These are phyloP conservation scores for Jatropha curcas DNA, from an alignment of 345 rosid genomes.

Conservation along the genomic window DNA sequence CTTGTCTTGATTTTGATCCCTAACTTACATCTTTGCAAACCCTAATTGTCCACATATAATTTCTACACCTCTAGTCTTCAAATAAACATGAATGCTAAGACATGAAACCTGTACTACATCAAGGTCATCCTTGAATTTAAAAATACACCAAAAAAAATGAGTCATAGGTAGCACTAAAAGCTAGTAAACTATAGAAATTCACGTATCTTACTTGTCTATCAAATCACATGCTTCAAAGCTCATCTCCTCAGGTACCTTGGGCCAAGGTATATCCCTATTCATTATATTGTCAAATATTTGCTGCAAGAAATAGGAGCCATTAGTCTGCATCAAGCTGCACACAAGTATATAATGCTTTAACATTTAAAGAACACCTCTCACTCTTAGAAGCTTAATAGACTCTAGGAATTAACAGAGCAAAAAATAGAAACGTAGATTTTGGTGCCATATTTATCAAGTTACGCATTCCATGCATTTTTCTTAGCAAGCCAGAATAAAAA, in stretches of 20 bases:
- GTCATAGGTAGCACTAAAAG: neutral
- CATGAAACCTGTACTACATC: neutral
- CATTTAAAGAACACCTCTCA: neutral
- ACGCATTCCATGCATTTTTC: neutral
- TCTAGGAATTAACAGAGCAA: neutral
- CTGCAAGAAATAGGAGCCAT: constrained; percentile 44
- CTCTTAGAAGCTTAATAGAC: neutral
- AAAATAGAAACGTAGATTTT: neutral
- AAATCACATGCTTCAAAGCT: constrained; percentile 72
- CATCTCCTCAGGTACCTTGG: constrained; percentile 78
- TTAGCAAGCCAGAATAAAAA: neutral
- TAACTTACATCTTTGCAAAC: neutral
- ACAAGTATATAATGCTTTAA: constrained; percentile 4
- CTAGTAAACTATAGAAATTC: neutral
- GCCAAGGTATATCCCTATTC: constrained; percentile 93
- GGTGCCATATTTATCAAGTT: neutral
- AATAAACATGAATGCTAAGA: neutral
- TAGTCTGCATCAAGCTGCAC: constrained; percentile 11
- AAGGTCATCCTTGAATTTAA: neutral
- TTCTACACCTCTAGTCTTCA: neutral
- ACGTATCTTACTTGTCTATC: constrained; percentile 75
- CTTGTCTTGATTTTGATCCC: neutral
- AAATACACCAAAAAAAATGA: neutral
- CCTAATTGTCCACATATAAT: neutral
- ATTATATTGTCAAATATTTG: constrained; percentile 87